Evolutionary conservation across 2,329 filamentous ascomycete species (phyloP), one percentile per base, ranked within the genome.

Genomic region (Talaromyces sp.): DNA sequence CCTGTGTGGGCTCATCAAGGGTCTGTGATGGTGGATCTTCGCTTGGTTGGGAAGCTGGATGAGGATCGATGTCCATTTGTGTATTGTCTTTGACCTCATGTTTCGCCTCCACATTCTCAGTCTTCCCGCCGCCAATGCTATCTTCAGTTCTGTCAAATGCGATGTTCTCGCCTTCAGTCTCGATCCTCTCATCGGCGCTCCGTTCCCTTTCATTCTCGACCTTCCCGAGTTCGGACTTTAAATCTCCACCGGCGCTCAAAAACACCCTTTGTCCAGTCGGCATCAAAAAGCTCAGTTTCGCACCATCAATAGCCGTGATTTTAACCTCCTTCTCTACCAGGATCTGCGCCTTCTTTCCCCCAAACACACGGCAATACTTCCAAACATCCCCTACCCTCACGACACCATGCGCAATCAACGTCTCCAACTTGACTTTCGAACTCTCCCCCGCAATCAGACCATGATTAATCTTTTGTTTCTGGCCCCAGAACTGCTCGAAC

Each of bases 401-500:
- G 24, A 79, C 67, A 3, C 73, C 75, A 59, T 77, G 68, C 33
- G 73, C 65, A 64, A 79, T 71, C 47, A 82, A 64, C 14, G 72
- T 75, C 19, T 69, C 70, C 31, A 82, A 61, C 64, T 76, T 81
- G 14, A 82, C 72, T 39, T 74, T 77, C 5, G 75, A 75, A 65
- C 76, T 78, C 64, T 82, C 77, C 3, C 81, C 81, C 9, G 81
- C 78, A 61, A 72, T n/a, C 19, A 77, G 66, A 9, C 65, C 65
- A 41, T 67, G 68, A 50, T 72, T 69, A 41, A 77, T 65, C 65
- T 75, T 79, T 71, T 80, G 79, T 67, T 84, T 85, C 72, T 86
- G 82, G 0, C 85, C 85, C 84, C 85, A 88, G 68, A 83, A 85
- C 63, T 79, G 72, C 71, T 88, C 84, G 14, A 82, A 82, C 65